Base-by-base conservation (phyloP, 768 basidiomycete genomes). In the Leucosporidium yakuticum region DNA sequence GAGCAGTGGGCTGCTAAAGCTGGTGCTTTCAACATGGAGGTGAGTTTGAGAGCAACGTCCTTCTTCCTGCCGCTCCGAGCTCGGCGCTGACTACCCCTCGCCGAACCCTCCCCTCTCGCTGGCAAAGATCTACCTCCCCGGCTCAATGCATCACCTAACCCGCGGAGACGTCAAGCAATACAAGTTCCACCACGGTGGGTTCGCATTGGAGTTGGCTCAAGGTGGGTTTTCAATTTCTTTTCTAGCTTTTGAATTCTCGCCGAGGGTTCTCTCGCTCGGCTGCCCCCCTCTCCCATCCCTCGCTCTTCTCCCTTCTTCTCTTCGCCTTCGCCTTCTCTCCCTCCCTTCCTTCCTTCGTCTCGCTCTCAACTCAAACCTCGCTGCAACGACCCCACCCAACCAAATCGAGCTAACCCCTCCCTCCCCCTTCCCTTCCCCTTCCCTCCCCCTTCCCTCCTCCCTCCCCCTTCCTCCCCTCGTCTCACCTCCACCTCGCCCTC, bases 151-250 rank as follows among this genome's bases (percentile, higher is more conserved):
- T 78, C 83, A 88, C 76, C 81, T 98, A 65, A 87, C 83, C 15
- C 82, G 95, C 49, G 92, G 92, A 7, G 83, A 85, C 4, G 88
- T 86, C 64, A 97, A 96, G 82, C 96, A 99, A 79, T 98, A 98
- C 80, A 95, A 94, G 79, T 94, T 97, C 89, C 91, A 91, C 76
- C 85, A 93, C 68, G 93, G 91, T 20, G 95, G 91, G 77, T 98
- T 91, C 78, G 96, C 96, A 12, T 80, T 99, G 71, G 96, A 99
- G 79, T 93, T 95, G 74, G 95, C 94, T 51, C 79, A 88, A 78
- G 95, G 95, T 93, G 73, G 49, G 39, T 44, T 44, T 44, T 44
- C 17, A 8, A 15, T 15, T 7, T 29, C 32, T 27, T 55, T 25
- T 27, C 32, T 32, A 20, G 29, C 27, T 55, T n/a, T n/a, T n/a